Evolutionary conservation across 2,329 filamentous ascomycete genomes (phyloP).

Genomic region (Monosporascus sp.): DNA sequence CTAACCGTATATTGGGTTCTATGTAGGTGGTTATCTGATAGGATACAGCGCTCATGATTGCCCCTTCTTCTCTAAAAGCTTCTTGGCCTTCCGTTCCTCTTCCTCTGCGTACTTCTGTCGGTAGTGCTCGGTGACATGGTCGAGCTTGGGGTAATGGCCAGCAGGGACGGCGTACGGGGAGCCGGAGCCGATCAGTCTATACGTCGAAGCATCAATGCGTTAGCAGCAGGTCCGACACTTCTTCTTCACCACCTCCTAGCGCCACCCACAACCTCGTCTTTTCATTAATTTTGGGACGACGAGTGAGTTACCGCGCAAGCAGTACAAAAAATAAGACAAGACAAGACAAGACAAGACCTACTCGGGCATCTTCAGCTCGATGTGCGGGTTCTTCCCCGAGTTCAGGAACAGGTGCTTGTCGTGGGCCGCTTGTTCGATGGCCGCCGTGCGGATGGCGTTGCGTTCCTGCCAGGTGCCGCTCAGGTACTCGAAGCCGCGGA

Average conservation of each 20-base stretch:
- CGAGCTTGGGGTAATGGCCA: conserved; percentile 48
- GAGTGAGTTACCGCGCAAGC: too few relatives aligned
- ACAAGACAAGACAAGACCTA: conserved; percentile 31
- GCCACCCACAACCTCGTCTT: too few relatives aligned
- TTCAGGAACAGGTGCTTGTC: conserved; percentile 51
- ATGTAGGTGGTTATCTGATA: too few relatives aligned
- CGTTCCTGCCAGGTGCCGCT: conserved; percentile 45
- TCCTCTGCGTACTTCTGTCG: conserved; percentile 47
- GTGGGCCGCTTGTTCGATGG: conserved; percentile 50
- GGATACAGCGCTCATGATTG: conserved; percentile 6
- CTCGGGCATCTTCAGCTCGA: conserved; percentile 54
- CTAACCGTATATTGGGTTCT: too few relatives aligned
- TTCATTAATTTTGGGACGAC: too few relatives aligned
- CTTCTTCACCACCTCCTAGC: too few relatives aligned
- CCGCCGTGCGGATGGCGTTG: conserved; percentile 46
- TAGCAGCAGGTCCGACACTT: neutral
- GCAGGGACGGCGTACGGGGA: conserved; percentile 49
- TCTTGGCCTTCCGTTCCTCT: conserved; percentile 49
- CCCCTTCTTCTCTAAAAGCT: conserved; percentile 33
- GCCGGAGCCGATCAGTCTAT: conserved; percentile 45
- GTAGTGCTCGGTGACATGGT: conserved; percentile 54
- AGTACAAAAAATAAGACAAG: too few relatives aligned
- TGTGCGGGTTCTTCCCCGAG: conserved; percentile 36
- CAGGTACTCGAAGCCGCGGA: conserved; percentile 41
- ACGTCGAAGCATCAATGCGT: conserved; percentile 3